Percentiles rank a stretch among this genome's conserved stretches.
These are phyloP conservation scores for Aspergillus awamori DNA, from an alignment of 2,329 filamentous ascomycete genomes.

Conservation along the genomic window DNA sequence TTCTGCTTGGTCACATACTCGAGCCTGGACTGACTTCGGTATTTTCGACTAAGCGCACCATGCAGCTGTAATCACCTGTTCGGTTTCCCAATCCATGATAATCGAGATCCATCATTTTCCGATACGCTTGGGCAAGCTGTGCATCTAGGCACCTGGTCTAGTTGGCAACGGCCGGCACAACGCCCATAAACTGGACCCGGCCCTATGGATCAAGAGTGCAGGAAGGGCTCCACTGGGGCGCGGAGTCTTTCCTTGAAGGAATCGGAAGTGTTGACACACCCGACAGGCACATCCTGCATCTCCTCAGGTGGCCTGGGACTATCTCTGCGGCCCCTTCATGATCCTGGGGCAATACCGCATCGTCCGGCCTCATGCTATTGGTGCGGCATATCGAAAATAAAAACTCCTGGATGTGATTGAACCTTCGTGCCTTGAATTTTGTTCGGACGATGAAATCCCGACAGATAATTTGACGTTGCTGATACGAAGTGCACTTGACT, in stretches of 20 bases:
- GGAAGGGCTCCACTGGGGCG: background rate
- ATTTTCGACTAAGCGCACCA: conserved; percentile 19
- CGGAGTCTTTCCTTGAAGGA: background rate
- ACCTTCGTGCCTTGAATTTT: conserved; percentile 6
- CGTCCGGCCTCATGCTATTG: conserved; percentile 20
- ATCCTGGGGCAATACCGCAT: conserved; percentile 18
- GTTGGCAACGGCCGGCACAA: conserved; percentile 20
- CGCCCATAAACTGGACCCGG: conserved; percentile 15
- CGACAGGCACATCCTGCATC: conserved; percentile 13
- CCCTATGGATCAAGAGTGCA: conserved; percentile 16
- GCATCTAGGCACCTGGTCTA: conserved; percentile 18
- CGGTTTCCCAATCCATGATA: background rate
- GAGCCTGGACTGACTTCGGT: background rate
- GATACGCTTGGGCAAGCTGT: conserved; percentile 16
- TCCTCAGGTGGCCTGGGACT: conserved; percentile 13
- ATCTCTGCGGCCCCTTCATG: conserved; percentile 15
- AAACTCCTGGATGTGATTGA: conserved; percentile 15
- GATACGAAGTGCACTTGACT: conserved; percentile 19
- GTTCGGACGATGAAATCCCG: conserved; percentile 6
- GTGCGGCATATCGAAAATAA: conserved; percentile 15
- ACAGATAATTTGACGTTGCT: conserved; percentile 17
- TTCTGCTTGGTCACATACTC: background rate
- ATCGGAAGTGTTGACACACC: conserved; percentile 9
- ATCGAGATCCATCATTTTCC: conserved; percentile 2
- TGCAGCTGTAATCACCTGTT: background rate